These are phyloP conservation scores for Taiwanofungus camphoratus DNA, from an alignment of 1,284 basidiomycete species.

Conservation along the genomic window DNA sequence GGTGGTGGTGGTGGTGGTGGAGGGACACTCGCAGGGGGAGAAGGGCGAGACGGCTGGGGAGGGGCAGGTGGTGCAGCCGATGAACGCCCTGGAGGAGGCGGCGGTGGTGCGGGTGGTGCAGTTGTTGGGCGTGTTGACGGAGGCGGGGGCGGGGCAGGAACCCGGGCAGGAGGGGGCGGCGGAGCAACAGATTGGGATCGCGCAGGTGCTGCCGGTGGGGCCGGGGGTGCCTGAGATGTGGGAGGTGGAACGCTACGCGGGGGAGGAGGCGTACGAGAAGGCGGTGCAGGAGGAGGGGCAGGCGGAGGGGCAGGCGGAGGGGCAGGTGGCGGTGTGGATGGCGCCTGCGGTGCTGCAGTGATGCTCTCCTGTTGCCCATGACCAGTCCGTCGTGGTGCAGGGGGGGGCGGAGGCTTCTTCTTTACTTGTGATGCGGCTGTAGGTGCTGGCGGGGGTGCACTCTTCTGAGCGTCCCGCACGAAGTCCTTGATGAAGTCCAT, in stretches of 20 bases:
- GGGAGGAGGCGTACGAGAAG: slow-evolving; percentile 21
- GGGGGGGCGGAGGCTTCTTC: slow-evolving; percentile 54
- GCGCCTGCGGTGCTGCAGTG: slow-evolving; percentile 14
- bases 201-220: slow-evolving; percentile 28
- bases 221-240: slow-evolving; percentile 25
- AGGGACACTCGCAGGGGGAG: slow-evolving; percentile 25
- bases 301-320: slow-evolving; percentile 20
- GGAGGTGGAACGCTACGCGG: slow-evolving; percentile 17
- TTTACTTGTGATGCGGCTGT: no score
- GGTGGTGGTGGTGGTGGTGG: slow-evolving; percentile 28
- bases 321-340: slow-evolving; percentile 14
- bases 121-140: slow-evolving; percentile 31
- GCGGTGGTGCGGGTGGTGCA: slow-evolving; percentile 32
- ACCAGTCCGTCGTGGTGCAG: slow-evolving; percentile 37
- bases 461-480: slow-evolving; percentile 54
- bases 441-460: slow-evolving; percentile 20
- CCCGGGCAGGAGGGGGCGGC: slow-evolving; percentile 30
- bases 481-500: slow-evolving; percentile 90
- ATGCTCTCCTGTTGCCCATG: slow-evolving; percentile 31
- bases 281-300: slow-evolving; percentile 21
- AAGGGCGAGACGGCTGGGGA: slow-evolving; percentile 25
- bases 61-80: slow-evolving; percentile 30
- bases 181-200: slow-evolving; percentile 23
- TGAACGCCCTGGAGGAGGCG: slow-evolving; percentile 21
- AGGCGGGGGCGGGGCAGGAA: slow-evolving; percentile 27